Percentiles rank a stretch among this genome's conserved stretches.
phyloP scores from a whole-genome alignment of 139 green algal genomes.

The Chlorella sp. region DNA sequence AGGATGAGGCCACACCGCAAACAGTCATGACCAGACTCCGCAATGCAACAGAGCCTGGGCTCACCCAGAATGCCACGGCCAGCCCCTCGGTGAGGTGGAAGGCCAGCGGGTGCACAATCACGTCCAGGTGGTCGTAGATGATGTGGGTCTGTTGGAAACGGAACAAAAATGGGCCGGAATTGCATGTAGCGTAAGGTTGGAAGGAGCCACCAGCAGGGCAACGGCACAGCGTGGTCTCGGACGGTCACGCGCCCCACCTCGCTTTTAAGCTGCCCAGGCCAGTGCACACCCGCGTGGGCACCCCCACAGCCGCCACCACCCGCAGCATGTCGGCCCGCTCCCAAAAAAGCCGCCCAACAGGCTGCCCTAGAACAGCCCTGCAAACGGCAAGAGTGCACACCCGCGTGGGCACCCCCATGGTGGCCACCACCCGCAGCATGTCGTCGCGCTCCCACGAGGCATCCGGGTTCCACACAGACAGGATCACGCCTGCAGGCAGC shows the following conservation, averaged over 20 bases:
- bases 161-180: neutral
- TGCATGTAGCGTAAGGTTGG: neutral
- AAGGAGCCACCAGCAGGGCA: too few relatives aligned
- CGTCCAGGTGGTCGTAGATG: conserved; percentile 75
- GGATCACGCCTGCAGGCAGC: conserved; percentile 51
- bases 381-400: neutral
- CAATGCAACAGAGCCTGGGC: neutral
- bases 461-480: conserved; percentile 72
- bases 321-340: conserved; percentile 49
- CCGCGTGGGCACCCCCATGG: conserved; percentile 58
- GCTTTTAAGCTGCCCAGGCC: neutral
- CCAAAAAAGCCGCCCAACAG: too few relatives aligned
- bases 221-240: too few relatives aligned
- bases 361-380: too few relatives aligned
- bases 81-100: conserved; percentile 66
- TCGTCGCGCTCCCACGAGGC: conserved; percentile 51
- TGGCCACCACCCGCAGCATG: conserved; percentile 44
- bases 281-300: conserved; percentile 39
- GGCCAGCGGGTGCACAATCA: conserved; percentile 65
- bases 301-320: conserved; percentile 44
- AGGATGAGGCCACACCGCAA: too few relatives aligned
- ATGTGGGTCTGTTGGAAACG: conserved; percentile 22
- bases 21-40: too few relatives aligned
- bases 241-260: neutral
- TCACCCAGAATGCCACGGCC: conserved; percentile 56